Percentiles rank a stretch among this genome's conserved stretches.
phyloP scores from a whole-genome alignment of 1,284 basidiomycete species.

The Microbotryum lychnidis-dioicae region DNA sequence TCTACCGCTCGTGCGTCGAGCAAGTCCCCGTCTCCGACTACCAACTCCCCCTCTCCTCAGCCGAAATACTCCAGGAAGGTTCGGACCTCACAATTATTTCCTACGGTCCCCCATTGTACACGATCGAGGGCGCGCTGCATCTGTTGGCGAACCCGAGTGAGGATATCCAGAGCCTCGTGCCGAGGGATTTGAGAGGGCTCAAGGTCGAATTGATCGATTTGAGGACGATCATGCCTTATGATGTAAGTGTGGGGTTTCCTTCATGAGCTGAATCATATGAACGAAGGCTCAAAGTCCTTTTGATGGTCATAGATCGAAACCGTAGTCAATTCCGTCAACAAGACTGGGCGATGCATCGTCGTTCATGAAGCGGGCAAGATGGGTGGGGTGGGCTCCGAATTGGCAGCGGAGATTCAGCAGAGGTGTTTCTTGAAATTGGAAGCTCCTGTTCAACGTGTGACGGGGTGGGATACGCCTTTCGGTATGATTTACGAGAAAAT shows the following conservation, averaged over 20 bases:
- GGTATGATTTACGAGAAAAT: constrained; percentile 79
- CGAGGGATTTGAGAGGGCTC: constrained; percentile 57
- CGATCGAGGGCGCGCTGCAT: constrained; percentile 70
- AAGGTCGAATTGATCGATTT: constrained; percentile 84
- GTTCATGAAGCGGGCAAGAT: constrained; percentile 83
- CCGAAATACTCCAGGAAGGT: constrained; percentile 66
- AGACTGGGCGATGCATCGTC: constrained; percentile 74
- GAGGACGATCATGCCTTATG: constrained; percentile 82
- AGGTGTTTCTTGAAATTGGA: constrained; percentile 76
- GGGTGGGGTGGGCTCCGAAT: constrained; percentile 76
- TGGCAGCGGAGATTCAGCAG: constrained; percentile 75
- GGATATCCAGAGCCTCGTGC: constrained; percentile 58
- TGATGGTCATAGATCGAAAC: constrained; percentile 44
- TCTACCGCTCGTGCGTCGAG: constrained; percentile 82
- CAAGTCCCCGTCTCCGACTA: constrained; percentile 86
- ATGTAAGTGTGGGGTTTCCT: constrained; percentile 44
- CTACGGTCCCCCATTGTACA: constrained; percentile 87
- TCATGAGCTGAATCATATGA: too few species aligned
- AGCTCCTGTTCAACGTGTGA: constrained; percentile 75
- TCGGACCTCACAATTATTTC: constrained; percentile 77
- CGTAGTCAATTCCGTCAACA: constrained; percentile 67
- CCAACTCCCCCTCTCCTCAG: constrained; percentile 65
- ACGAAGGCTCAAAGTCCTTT: too few species aligned
- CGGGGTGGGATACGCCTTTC: constrained; percentile 62
- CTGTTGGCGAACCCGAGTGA: constrained; percentile 60